Evolutionary conservation across 208 protist genomes (phyloP).

Genomic region (Crithidia expoeki): DNA sequence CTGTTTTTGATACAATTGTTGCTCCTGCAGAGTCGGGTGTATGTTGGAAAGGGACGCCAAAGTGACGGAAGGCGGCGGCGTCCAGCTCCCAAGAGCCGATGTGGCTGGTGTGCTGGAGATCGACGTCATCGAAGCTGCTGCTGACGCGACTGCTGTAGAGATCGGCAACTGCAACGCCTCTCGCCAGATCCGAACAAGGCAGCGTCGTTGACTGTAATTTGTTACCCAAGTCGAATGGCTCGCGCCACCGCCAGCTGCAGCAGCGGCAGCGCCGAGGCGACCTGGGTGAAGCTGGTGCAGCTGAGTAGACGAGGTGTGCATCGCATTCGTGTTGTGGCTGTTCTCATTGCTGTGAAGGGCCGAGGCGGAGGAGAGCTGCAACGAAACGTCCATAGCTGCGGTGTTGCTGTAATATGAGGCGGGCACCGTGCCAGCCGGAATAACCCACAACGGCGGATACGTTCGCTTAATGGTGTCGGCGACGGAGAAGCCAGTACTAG

Average conservation of each 20-base stretch:
- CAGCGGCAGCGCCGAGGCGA: background rate
- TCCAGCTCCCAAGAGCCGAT: background rate
- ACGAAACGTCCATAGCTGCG: background rate
- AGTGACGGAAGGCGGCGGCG: conserved; percentile 4
- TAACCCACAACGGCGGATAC: conserved; percentile 47
- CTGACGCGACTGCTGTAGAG: background rate
- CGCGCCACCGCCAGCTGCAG: too few relatives aligned
- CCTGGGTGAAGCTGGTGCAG: background rate
- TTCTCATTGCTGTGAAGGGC: background rate
- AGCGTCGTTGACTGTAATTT: conserved; percentile 48
- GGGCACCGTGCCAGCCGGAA: conserved; percentile 48
- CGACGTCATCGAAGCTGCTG: background rate
- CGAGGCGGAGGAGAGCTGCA: conserved; percentile 5
- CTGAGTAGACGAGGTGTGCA: conserved; percentile 1
- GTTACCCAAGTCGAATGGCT: background rate
- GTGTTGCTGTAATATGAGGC: conserved; percentile 12
- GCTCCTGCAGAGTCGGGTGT: background rate
- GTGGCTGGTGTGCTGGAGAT: background rate
- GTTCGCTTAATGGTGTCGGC: background rate
- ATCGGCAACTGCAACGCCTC: conserved; percentile 37
- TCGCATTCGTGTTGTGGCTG: background rate
- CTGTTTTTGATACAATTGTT: conserved; percentile 22
- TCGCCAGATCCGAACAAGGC: conserved; percentile 46
- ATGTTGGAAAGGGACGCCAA: background rate
- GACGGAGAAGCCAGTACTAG: conserved; percentile 18